Evolutionary conservation across 306 rosid genomes (phyloP), one percentile per base, ranked within the genome.

Genomic region (Quercus ilex): DNA sequence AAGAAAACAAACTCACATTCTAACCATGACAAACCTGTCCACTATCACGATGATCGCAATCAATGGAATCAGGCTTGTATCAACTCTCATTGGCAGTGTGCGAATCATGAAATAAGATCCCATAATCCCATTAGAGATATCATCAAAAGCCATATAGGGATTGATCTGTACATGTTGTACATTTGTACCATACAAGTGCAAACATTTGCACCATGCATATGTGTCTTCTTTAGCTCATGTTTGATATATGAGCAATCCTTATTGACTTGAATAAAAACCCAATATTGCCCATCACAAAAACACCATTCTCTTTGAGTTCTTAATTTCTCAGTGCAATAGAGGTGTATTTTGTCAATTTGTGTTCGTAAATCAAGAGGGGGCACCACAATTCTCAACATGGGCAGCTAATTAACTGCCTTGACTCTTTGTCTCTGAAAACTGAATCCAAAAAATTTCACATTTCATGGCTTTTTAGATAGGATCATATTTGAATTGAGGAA

Each of bases 11-110:
- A 1, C 25, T 74, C 83, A 80, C 65, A 53, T 49, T 56, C 35
- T 18, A 74, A 52, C 28, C 21, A 63, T 46, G 74, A 79, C 55
- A 41, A 43, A 73, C 78, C 78, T 25, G 30, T 13, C 69, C 67
- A 55, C 64, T 58, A 58, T 13, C 67, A 59, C 33, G 26, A 19
- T 23, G 12, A 69, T 70, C 23, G n/a, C 49, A 35, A n/a, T 4
- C 7, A 49, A 1, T 53, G 14, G 49, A 55, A 65, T 55, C 79
- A 20, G 52, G 59, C 31, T 1, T 3, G 18, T 33, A 18, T 71
- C 65, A 18, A 4, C 20, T 58, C 26, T 58, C 52, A 46, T 46
- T 46, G 15, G 15, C 15, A 11, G 52, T 46, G 4, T 46, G 52
- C 52, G 14, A 46, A 46, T 9, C 52, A 46, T 10, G 15, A 46